phyloP scores from a whole-genome alignment of 2,329 filamentous ascomycete genomes.

The Harringtonia lauricola region DNA sequence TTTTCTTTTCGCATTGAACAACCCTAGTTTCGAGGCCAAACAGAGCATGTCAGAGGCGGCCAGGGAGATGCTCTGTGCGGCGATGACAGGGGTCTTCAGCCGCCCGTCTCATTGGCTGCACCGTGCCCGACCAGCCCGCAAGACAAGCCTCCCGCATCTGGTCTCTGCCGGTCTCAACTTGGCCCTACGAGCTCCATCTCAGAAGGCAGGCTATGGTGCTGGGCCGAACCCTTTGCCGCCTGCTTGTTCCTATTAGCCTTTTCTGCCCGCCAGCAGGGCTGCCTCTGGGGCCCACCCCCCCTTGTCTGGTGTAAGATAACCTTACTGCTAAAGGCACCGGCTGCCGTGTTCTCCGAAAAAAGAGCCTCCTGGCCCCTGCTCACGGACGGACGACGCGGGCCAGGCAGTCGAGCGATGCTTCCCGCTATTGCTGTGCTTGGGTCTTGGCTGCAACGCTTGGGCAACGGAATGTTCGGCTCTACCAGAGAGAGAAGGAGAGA shows the following conservation, averaged over 20 bases:
- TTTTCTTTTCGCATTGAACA: not conserved
- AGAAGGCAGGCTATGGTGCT: not conserved
- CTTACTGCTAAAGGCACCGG: no score
- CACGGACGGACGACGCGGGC: no score
- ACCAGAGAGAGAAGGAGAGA: no score
- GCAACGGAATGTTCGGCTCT: no score
- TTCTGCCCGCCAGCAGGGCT: not conserved
- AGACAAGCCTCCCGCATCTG: not conserved
- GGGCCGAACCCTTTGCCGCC: not conserved
- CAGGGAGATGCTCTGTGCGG: slow-evolving; percentile 8
- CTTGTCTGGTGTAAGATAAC: no score
- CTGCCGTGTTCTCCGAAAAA: no score
- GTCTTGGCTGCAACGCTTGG: not conserved
- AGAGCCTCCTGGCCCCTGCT: no score
- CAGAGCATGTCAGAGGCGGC: not conserved
- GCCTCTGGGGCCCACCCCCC: not conserved
- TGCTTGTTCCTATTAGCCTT: not conserved
- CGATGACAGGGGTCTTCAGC: not conserved
- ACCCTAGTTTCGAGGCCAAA: not conserved
- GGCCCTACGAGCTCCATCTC: not conserved
- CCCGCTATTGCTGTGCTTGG: not conserved
- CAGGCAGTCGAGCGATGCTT: no score
- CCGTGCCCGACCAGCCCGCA: not conserved
- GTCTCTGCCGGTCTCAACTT: not conserved
- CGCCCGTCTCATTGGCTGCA: not conserved